These are phyloP conservation scores for Mimosa bimucronata DNA, from an alignment of 306 rosid genomes.

Conservation along the genomic window DNA sequence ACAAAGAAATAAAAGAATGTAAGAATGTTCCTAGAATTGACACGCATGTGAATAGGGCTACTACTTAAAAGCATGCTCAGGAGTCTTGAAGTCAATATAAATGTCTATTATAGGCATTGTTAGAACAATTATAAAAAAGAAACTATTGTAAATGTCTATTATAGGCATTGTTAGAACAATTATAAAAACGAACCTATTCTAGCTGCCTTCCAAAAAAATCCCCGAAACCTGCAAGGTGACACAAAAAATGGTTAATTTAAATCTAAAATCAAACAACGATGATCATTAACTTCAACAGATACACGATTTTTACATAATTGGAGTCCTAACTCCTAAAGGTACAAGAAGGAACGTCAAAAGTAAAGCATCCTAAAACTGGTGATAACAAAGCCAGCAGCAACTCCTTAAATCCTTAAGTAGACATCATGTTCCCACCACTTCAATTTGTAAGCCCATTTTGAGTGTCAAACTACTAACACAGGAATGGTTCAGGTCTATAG, in stretches of 20 bases:
- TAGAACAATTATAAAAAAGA: constrained; percentile 22
- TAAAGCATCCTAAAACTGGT: constrained; percentile 2
- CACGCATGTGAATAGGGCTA: neutral
- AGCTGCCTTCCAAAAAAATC: constrained; percentile 79
- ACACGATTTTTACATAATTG: neutral
- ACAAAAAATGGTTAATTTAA: constrained; percentile 4
- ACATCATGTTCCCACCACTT: neutral
- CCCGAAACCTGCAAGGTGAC: constrained; percentile 56
- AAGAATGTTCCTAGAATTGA: constrained; percentile 1
- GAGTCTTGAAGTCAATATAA: neutral
- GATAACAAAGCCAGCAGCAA: neutral
- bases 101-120: neutral
- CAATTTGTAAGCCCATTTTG: neutral
- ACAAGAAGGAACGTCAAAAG: neutral
- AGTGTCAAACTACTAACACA: neutral
- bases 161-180: neutral
- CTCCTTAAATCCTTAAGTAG: neutral
- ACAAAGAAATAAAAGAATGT: neutral
- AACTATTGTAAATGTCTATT: constrained; percentile 58
- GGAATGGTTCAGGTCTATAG: constrained; percentile 2
- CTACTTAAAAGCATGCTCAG: neutral
- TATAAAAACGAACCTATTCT: constrained; percentile 55
- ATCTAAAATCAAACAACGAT: neutral
- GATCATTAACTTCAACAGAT: neutral
- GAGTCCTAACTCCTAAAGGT: neutral